Evolutionary conservation across 2,329 filamentous ascomycete genomes (phyloP).

Genomic region (Aspergillus tamarii): DNA sequence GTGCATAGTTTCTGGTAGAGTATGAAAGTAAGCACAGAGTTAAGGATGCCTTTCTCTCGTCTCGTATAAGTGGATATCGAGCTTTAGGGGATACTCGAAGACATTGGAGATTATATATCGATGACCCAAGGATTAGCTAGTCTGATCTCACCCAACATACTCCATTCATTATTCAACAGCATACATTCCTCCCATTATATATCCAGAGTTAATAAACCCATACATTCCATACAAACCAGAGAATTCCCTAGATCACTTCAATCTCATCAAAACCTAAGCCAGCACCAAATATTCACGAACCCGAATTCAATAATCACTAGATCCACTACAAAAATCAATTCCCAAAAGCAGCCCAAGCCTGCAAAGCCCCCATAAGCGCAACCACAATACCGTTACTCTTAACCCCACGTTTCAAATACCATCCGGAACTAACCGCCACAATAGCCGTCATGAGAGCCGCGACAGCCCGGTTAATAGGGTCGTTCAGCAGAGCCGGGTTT

Average conservation of each 20-base stretch:
- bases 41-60: background rate
- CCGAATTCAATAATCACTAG: background rate
- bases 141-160: background rate
- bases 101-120: background rate
- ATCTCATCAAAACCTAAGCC: no score
- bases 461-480: slow-evolving; percentile 24
- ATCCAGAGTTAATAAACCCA: slow-evolving; percentile 16
- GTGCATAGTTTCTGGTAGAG: background rate
- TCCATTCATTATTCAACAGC: background rate
- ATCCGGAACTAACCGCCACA: slow-evolving; percentile 28
- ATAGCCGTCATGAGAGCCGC: slow-evolving; percentile 23
- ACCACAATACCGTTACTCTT: slow-evolving; percentile 20
- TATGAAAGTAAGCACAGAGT: background rate
- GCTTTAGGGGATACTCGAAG: background rate
- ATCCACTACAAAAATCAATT: background rate
- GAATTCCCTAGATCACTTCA: no score
- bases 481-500: slow-evolving; percentile 15
- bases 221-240: background rate
- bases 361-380: slow-evolving; percentile 23
- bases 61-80: background rate
- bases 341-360: slow-evolving; percentile 23
- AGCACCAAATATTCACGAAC: background rate
- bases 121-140: no score
- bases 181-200: background rate
- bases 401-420: slow-evolving; percentile 29